Percentiles rank a stretch among this genome's conserved stretches.
Evolutionary conservation across 768 basidiomycete genomes (phyloP).

Genomic region (Auriscalpium orientale): DNA sequence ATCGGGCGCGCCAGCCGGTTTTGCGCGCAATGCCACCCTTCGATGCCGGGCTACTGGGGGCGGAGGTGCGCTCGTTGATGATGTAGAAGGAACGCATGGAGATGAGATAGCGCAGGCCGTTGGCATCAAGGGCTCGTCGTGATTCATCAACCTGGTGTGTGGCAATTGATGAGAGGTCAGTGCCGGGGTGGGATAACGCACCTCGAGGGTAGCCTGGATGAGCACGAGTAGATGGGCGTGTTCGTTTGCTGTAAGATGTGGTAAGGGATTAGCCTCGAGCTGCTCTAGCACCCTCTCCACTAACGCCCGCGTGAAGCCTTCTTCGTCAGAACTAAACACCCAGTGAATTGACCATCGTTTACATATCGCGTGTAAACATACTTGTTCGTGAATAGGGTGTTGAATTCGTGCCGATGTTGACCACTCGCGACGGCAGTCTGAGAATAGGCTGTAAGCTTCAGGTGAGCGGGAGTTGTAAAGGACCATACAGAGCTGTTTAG

Average conservation of each 20-base stretch:
- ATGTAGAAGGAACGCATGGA: conserved; percentile 91
- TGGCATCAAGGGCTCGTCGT: conserved; percentile 81
- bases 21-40: conserved; percentile 33
- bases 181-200: conserved; percentile 23
- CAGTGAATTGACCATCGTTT: not conserved
- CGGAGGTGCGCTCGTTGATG: conserved; percentile 58
- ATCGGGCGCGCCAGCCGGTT: conserved; percentile 60
- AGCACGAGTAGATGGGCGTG: conserved; percentile 77
- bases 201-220: conserved; percentile 84
- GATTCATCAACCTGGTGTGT: conserved; percentile 74
- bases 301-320: conserved; percentile 51
- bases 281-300: conserved; percentile 55
- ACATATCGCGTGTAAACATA: not conserved
- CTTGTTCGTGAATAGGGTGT: conserved; percentile 54
- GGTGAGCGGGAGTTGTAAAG: not conserved
- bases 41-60: conserved; percentile 39
- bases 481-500: conserved; percentile 2
- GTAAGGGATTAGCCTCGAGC: conserved; percentile 55
- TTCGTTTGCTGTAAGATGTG: conserved; percentile 72
- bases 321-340: conserved; percentile 35
- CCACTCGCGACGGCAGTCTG: not conserved
- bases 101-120: conserved; percentile 88
- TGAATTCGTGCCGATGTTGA: conserved; percentile 33
- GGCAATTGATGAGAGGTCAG: not conserved
- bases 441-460: not conserved